Percentiles rank a stretch among this genome's conserved stretches.
Evolutionary conservation across 2,329 filamentous ascomycete genomes (phyloP).

Genomic region (Penicillium frequentans): DNA sequence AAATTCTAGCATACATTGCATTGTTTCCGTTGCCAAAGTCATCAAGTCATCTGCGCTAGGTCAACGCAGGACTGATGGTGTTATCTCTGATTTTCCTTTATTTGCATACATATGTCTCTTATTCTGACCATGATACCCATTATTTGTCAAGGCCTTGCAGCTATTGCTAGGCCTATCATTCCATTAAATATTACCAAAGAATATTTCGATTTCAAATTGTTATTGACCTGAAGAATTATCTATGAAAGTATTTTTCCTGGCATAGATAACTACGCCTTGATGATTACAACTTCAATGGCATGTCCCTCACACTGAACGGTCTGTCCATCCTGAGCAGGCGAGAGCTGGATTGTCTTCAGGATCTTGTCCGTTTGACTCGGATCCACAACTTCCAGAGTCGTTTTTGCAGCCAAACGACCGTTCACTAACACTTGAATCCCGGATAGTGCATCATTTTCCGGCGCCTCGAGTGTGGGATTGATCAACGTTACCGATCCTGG

Average conservation of each 20-base stretch:
- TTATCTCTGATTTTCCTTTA: slow-evolving; percentile 8
- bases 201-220: background rate
- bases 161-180: background rate
- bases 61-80: background rate
- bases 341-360: slow-evolving; percentile 24
- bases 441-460: slow-evolving; percentile 28
- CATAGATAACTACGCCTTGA: background rate
- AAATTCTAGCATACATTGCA: slow-evolving; percentile 8
- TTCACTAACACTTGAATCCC: slow-evolving; percentile 35
- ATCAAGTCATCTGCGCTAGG: background rate
- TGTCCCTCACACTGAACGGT: slow-evolving; percentile 17
- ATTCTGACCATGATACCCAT: slow-evolving; percentile 25
- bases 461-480: slow-evolving; percentile 27
- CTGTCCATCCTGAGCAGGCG: slow-evolving; percentile 10
- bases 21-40: background rate
- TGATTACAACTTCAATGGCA: slow-evolving; percentile 21
- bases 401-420: slow-evolving; percentile 19
- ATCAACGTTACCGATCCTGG: slow-evolving; percentile 39
- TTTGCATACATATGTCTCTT: slow-evolving; percentile 10
- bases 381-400: slow-evolving; percentile 28
- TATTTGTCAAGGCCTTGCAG: slow-evolving; percentile 10
- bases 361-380: slow-evolving; percentile 25
- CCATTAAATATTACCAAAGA: background rate
- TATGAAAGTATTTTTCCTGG: background rate
- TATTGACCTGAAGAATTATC: background rate